Conservation (phyloP, 1,139 yeast genomes). For the Protomyces inouyei region DNA sequence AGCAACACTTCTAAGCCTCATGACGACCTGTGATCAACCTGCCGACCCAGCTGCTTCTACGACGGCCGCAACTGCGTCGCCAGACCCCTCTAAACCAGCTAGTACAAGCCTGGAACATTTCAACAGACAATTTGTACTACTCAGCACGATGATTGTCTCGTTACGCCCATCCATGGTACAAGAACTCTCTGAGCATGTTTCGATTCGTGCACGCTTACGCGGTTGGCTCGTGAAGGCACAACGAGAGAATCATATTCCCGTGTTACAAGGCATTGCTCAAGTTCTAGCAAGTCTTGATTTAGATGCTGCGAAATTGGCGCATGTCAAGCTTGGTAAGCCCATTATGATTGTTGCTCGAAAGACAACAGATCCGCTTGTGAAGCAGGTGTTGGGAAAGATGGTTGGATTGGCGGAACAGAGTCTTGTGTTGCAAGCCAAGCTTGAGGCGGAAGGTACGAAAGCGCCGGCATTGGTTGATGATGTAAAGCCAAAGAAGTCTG, state of each 20-base stretch:
- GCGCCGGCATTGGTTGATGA: constrained; percentile 13
- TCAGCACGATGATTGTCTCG: background rate
- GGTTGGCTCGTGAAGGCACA: constrained; percentile 25
- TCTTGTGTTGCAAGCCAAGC: background rate
- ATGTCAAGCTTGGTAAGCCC: constrained; percentile 23
- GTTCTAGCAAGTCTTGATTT: constrained; percentile 12
- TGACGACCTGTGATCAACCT: constrained; percentile 18
- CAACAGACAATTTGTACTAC: background rate
- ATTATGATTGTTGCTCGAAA: constrained; percentile 17
- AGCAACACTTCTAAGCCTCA: constrained; percentile 12
- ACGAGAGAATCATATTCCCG: constrained; percentile 5
- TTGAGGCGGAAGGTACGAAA: constrained; percentile 7
- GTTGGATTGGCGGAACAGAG: constrained; percentile 8
- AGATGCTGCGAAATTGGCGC: constrained; percentile 9
- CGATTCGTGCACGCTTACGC: constrained; percentile 16
- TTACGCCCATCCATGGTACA: background rate
- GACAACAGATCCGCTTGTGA: constrained; percentile 8
- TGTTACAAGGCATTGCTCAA: constrained; percentile 4
- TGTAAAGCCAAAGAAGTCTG: constrained; percentile 8
- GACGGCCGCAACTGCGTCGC: background rate
- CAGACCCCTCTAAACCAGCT: background rate
- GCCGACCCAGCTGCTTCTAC: background rate
- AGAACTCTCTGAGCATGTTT: constrained; percentile 7
- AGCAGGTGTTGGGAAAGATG: constrained; percentile 1
- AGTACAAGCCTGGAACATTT: background rate